A percentile compares a stretch with the other conserved stretches of the same genome.
Evolutionary conservation across 176 grass and related monocot species (phyloP).

Genomic region (Triticum turgidum): DNA sequence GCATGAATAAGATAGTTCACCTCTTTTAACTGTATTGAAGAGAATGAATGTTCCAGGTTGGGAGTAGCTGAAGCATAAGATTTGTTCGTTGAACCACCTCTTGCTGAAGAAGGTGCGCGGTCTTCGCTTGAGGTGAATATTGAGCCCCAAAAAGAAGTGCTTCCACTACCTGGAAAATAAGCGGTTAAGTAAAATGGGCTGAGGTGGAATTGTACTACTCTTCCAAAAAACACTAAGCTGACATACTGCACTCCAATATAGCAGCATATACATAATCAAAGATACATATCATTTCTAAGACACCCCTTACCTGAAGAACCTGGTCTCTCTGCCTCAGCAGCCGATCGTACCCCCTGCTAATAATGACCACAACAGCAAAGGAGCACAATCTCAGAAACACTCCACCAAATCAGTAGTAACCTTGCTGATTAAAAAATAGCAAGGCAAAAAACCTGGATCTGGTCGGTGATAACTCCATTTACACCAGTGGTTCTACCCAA

Average conservation of each 20-base stretch:
- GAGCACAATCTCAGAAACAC: constrained; percentile 2
- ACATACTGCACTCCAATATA: neutral
- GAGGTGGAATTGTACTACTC: neutral
- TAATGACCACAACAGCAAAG: constrained; percentile 30
- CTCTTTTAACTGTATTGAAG: constrained; percentile 86
- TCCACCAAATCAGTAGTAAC: neutral
- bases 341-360: constrained; percentile 66
- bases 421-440: neutral
- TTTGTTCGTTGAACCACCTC: constrained; percentile 56
- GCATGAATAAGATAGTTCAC: constrained; percentile 34
- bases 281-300: neutral
- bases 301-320: constrained; percentile 73
- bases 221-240: neutral
- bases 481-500: constrained; percentile 67
- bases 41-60: constrained; percentile 63
- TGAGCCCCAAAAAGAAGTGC: constrained; percentile 72
- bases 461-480: constrained; percentile 83
- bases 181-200: neutral
- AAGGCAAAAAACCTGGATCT: constrained; percentile 66
- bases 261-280: neutral
- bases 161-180: constrained; percentile 61
- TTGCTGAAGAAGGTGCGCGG: constrained; percentile 50
- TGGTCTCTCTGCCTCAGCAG: constrained; percentile 70
- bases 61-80: constrained; percentile 42
- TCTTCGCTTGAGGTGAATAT: constrained; percentile 86